Percentiles rank a stretch among this genome's conserved stretches.
phyloP scores from a whole-genome alignment of 2,329 filamentous ascomycete genomes.

The Dryadomyces quercus-mongolicae region DNA sequence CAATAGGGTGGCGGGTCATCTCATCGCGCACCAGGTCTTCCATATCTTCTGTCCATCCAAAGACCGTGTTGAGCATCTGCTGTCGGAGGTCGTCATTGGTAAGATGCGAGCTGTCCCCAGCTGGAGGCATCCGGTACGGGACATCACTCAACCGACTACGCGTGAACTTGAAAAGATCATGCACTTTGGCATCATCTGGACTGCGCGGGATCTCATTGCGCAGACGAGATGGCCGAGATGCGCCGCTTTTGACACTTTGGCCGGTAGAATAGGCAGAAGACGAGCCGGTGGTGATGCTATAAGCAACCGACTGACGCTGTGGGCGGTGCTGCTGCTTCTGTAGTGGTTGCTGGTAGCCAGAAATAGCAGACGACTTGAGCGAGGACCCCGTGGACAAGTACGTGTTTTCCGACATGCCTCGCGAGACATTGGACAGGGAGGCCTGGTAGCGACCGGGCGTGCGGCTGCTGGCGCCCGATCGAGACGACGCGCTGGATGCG shows the following conservation, averaged over 20 bases:
- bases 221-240: slow-evolving; percentile 48
- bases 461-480: slow-evolving; percentile 29
- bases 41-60: slow-evolving; percentile 85
- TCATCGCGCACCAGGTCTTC: slow-evolving; percentile 76
- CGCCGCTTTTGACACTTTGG: slow-evolving; percentile 16
- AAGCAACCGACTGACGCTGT: slow-evolving; percentile 26
- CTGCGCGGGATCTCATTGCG: slow-evolving; percentile 71
- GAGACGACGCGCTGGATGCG: slow-evolving; percentile 46
- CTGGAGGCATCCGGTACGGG: slow-evolving; percentile 59
- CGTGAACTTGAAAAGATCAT: slow-evolving; percentile 80
- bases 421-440: slow-evolving; percentile 23
- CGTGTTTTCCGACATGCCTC: slow-evolving; percentile 48
- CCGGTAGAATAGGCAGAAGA: slow-evolving; percentile 30
- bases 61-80: slow-evolving; percentile 89
- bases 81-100: slow-evolving; percentile 70
- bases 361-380: slow-evolving; percentile 24
- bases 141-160: slow-evolving; percentile 71
- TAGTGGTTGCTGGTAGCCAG: neutral
- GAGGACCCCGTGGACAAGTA: slow-evolving; percentile 58
- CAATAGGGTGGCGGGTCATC: slow-evolving; percentile 57
- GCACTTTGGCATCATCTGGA: slow-evolving; percentile 57
- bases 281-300: slow-evolving; percentile 35
- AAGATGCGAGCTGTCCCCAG: slow-evolving; percentile 43
- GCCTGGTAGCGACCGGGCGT: slow-evolving; percentile 34
- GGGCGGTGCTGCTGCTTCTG: slow-evolving; percentile 11